Percentiles rank a stretch among this genome's conserved stretches.
Evolutionary conservation across 1,139 yeast genomes (phyloP).

Genomic region (Candida smagusa): DNA sequence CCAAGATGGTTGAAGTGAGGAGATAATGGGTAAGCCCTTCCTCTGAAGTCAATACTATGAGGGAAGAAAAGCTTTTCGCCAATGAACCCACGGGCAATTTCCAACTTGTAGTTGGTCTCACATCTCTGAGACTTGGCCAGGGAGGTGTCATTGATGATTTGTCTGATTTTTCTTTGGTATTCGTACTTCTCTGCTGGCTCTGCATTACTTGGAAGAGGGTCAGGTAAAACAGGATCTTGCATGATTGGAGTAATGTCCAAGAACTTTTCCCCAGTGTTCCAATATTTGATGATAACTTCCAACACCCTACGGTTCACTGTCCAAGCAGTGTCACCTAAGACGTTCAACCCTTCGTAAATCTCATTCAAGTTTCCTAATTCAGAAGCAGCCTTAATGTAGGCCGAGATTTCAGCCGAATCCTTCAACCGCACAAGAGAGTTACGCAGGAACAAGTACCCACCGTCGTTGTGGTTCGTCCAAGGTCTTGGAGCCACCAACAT

Average conservation of each 20-base stretch:
- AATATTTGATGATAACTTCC: conserved; percentile 65
- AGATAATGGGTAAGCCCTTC: conserved; percentile 92
- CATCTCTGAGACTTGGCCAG: conserved; percentile 83
- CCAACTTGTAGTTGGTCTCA: conserved; percentile 88
- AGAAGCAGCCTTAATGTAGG: conserved; percentile 83
- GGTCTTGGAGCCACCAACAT: conserved; percentile 89
- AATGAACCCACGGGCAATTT: conserved; percentile 87
- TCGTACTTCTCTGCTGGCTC: conserved; percentile 72
- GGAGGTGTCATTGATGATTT: conserved; percentile 57
- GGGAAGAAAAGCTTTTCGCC: conserved; percentile 93
- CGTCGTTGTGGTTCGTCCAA: conserved; percentile 78
- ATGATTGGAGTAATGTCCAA: conserved; percentile 73
- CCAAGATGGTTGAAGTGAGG: conserved; percentile 83
- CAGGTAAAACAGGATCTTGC: conserved; percentile 56
- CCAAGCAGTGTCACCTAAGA: conserved; percentile 89
- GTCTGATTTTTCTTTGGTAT: conserved; percentile 62
- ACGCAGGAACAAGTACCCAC: conserved; percentile 75
- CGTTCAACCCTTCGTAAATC: conserved; percentile 81
- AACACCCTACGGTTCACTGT: conserved; percentile 75
- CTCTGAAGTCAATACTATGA: conserved; percentile 91
- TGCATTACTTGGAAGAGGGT: conserved; percentile 59
- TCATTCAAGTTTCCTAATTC: conserved; percentile 60
- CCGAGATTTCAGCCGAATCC: conserved; percentile 86
- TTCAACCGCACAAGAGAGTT: conserved; percentile 68
- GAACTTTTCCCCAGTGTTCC: conserved; percentile 83